Percentiles rank a stretch among this genome's conserved stretches.
Evolutionary conservation across 108 stramenopile species (phyloP).

Genomic region (Pseudonitzschia delicatissima): DNA sequence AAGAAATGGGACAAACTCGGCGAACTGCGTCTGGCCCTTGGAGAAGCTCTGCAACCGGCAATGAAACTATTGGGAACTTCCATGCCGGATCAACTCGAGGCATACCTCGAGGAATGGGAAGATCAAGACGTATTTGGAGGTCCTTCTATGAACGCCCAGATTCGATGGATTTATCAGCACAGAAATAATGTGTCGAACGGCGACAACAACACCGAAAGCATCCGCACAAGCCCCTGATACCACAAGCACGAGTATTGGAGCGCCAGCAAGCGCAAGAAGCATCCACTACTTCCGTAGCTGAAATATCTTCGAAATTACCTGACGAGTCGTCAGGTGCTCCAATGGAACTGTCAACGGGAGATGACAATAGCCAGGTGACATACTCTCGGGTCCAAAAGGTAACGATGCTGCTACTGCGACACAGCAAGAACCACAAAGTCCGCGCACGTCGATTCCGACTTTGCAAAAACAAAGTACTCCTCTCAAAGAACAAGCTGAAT

Average conservation of each 20-base stretch:
- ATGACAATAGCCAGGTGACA: too few relatives aligned
- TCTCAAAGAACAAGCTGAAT: slow-evolving; percentile 25
- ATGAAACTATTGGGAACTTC: slow-evolving; percentile 12
- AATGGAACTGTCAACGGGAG: background rate
- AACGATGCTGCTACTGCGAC: background rate
- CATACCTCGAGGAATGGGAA: slow-evolving; percentile 52
- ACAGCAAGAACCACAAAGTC: background rate
- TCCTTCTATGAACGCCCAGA: slow-evolving; percentile 48
- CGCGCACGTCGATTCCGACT: background rate
- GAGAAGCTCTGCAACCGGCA: slow-evolving; percentile 46
- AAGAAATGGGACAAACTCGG: slow-evolving; percentile 40
- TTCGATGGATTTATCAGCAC: slow-evolving; percentile 13
- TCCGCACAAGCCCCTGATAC: background rate
- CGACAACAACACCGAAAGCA: background rate
- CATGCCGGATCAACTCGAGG: slow-evolving; percentile 15
- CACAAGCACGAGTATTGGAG: background rate
- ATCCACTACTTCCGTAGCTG: background rate
- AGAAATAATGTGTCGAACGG: background rate
- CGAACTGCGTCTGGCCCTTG: slow-evolving; percentile 50
- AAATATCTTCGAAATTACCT: background rate
- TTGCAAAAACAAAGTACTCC: slow-evolving; percentile 4
- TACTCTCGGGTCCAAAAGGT: background rate
- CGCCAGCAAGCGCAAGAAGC: background rate
- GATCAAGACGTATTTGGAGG: slow-evolving; percentile 63
- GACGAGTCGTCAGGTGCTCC: background rate